Conservation (phyloP, 495 filamentous ascomycete genomes). For the Talaromyces adpressus region DNA sequence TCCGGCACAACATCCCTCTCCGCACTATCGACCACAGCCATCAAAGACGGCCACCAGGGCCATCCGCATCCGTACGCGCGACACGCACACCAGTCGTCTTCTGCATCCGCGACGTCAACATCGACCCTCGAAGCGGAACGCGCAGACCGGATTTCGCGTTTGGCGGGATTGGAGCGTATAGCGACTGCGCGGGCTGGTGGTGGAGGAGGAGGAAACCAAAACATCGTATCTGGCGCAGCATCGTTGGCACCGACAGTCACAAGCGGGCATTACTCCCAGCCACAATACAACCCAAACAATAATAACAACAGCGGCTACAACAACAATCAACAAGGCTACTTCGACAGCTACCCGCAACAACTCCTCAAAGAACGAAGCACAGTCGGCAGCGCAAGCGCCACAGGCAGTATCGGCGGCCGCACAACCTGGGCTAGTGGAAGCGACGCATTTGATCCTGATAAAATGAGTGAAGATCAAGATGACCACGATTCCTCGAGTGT, state of each 20-base stretch:
- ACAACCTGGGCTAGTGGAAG: conserved; percentile 69
- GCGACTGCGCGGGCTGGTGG: conserved; percentile 50
- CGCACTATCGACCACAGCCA: conserved; percentile 80
- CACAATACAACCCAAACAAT: background rate
- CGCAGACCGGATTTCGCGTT: conserved; percentile 85
- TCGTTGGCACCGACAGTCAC: background rate
- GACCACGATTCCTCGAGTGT: conserved; percentile 46
- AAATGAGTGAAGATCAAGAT: conserved; percentile 63
- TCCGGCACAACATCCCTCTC: conserved; percentile 81
- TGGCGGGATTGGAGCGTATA: conserved; percentile 78
- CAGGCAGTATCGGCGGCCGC: conserved; percentile 62
- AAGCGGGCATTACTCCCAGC: background rate
- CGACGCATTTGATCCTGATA: conserved; percentile 55
- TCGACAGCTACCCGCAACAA: conserved; percentile 58
- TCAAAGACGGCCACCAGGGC: conserved; percentile 89
- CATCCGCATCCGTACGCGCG: conserved; percentile 49
- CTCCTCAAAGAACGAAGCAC: conserved; percentile 67
- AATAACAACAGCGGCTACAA: conserved; percentile 8
- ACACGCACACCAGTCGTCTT: conserved; percentile 45
- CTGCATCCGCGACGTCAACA: conserved; percentile 46
- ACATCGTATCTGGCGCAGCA: conserved; percentile 15
- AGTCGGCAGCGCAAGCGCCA: conserved; percentile 76
- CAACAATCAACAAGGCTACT: conserved; percentile 49
- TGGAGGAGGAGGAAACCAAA: conserved; percentile 17
- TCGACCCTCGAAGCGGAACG: conserved; percentile 81